phyloP scores from a whole-genome alignment of 2,329 filamentous ascomycete species.

The Colletotrichum noveboracense region DNA sequence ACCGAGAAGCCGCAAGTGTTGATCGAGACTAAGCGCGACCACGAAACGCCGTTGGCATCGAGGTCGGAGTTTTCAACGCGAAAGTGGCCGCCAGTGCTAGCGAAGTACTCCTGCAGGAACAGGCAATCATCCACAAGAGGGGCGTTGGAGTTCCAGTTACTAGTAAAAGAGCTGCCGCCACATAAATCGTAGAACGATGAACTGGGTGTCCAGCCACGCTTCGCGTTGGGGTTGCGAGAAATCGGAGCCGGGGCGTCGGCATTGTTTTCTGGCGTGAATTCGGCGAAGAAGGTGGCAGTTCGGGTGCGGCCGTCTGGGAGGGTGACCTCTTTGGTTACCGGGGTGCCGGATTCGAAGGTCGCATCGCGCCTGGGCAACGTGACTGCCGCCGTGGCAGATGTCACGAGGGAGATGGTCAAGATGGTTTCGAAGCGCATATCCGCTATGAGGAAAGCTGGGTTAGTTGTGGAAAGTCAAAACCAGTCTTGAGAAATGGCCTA shows the following conservation, averaged over 20 bases:
- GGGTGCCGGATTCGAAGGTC: not conserved
- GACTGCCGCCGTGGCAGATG: not conserved
- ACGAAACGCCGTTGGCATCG: not conserved
- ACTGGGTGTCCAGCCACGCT: not conserved
- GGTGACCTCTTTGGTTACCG: not conserved
- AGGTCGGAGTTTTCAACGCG: not conserved
- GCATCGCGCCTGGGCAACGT: not conserved
- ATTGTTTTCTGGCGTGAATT: not conserved
- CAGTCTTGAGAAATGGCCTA: not conserved
- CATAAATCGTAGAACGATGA: not conserved
- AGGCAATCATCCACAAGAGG: not conserved
- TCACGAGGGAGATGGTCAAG: not conserved
- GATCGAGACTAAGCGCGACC: not conserved
- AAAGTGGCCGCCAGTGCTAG: not conserved
- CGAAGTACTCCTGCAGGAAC: not conserved
- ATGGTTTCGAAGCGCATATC: not conserved
- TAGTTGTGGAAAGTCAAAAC: not conserved
- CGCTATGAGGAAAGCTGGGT: not conserved
- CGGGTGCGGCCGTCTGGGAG: not conserved
- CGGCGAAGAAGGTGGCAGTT: not conserved
- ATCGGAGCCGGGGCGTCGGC: not conserved
- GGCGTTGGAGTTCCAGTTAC: not conserved
- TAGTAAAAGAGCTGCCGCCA: not conserved
- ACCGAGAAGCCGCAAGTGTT: not conserved
- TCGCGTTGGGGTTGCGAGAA: not conserved